phyloP scores from a whole-genome alignment of 495 filamentous ascomycete species.

The Pseudotulostoma volvatum region DNA sequence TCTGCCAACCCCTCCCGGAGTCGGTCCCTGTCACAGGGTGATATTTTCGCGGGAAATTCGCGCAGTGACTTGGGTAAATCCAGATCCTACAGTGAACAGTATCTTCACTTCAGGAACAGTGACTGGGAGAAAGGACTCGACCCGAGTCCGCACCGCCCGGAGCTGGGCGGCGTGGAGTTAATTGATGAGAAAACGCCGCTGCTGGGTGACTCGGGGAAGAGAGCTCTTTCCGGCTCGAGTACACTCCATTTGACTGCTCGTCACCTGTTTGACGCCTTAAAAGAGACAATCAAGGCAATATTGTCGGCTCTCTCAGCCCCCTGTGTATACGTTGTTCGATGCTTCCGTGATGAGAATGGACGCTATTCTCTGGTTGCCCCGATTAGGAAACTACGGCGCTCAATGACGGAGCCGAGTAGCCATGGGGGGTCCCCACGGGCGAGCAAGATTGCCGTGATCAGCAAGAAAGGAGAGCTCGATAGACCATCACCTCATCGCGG shows the following conservation, averaged over 20 bases:
- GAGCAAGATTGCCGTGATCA: constrained; percentile 9
- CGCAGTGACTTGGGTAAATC: constrained; percentile 28
- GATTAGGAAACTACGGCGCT: constrained; percentile 39
- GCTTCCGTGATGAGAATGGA: constrained; percentile 64
- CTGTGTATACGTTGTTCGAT: constrained; percentile 62
- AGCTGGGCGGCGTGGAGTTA: constrained; percentile 17
- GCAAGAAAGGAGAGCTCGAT: constrained; percentile 11
- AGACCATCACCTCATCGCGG: constrained; percentile 6
- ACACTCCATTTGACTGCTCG: constrained; percentile 24
- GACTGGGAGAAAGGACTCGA: constrained; percentile 15
- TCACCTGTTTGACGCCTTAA: constrained; percentile 36
- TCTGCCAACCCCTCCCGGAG: constrained; percentile 30
- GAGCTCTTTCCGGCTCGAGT: constrained; percentile 39
- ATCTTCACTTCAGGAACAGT: constrained; percentile 19
- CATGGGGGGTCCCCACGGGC: not conserved
- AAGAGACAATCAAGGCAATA: constrained; percentile 56
- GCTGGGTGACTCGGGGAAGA: constrained; percentile 25
- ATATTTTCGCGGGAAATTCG: constrained; percentile 21
- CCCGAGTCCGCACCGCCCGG: constrained; percentile 11
- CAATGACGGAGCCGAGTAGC: constrained; percentile 13
- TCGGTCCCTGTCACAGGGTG: constrained; percentile 49
- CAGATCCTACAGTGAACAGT: constrained; percentile 31
- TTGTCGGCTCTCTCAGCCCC: constrained; percentile 64
- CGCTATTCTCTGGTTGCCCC: constrained; percentile 56
- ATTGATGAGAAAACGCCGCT: constrained; percentile 50